Percentiles rank a stretch among this genome's conserved stretches.
Conservation (phyloP, 2,329 filamentous ascomycete genomes). For the Diaporthe australafricana region DNA sequence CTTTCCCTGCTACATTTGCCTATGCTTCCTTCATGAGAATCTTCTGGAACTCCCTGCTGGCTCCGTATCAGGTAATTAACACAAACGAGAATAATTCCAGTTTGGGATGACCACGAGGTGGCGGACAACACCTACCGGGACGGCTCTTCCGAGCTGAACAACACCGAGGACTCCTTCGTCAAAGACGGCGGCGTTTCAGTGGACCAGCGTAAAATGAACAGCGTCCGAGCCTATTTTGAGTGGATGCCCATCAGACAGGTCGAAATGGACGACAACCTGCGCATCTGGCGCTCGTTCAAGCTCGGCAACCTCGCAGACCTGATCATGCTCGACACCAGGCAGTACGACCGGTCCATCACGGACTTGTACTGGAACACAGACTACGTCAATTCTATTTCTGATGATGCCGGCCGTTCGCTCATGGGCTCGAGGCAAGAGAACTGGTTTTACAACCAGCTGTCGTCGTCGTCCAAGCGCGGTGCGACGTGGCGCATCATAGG, state of each 20-base stretch:
- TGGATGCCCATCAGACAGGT: constrained; percentile 73
- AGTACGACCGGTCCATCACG: constrained; percentile 77
- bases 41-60: too few relatives aligned
- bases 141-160: constrained; percentile 70
- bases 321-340: constrained; percentile 75
- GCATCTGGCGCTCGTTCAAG: constrained; percentile 75
- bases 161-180: constrained; percentile 74
- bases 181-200: constrained; percentile 70
- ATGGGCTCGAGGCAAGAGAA: constrained; percentile 81
- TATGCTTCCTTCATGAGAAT: too few relatives aligned
- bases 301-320: constrained; percentile 75
- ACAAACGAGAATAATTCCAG: too few relatives aligned
- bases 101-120: constrained; percentile 74
- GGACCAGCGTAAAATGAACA: constrained; percentile 80
- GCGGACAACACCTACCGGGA: constrained; percentile 75
- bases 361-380: constrained; percentile 67
- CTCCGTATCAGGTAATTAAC: too few relatives aligned
- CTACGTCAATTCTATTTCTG: constrained; percentile 71
- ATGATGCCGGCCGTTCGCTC: constrained; percentile 75
- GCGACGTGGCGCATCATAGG: constrained; percentile 79
- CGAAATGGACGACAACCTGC: constrained; percentile 76
- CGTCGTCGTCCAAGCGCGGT: constrained; percentile 69
- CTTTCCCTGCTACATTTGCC: too few relatives aligned
- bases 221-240: constrained; percentile 77
- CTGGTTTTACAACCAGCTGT: constrained; percentile 76